Conservation (phyloP, 2,329 filamentous ascomycete species). For the Nigrospora osmanthi region DNA sequence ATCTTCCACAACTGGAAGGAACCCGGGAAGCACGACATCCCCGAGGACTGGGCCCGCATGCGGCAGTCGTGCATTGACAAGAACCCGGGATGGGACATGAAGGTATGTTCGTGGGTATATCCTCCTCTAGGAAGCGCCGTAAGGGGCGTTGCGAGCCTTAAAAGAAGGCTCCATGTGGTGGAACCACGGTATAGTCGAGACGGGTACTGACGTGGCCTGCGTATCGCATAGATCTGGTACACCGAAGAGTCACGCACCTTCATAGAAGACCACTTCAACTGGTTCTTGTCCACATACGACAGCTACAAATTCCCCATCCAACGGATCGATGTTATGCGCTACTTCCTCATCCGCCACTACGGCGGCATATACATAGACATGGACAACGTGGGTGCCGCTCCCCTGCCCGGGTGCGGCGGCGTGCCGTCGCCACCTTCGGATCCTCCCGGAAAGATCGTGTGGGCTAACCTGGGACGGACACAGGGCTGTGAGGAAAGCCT, state of each 20-base stretch:
- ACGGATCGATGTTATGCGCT: conserved; percentile 70
- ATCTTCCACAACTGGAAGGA: conserved; percentile 19
- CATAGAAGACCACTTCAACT: conserved; percentile 65
- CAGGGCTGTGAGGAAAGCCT: conserved; percentile 61
- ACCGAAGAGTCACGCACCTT: conserved; percentile 62
- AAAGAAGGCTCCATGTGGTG: too few species aligned
- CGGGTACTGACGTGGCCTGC: background rate
- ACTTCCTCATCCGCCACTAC: conserved; percentile 70
- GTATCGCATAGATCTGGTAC: conserved; percentile 59
- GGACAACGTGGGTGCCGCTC: conserved; percentile 31
- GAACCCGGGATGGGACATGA: conserved; percentile 19
- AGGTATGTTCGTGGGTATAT: conserved; percentile 9
- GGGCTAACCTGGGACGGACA: too few species aligned
- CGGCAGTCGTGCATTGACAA: conserved; percentile 13
- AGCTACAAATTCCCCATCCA: conserved; percentile 69
- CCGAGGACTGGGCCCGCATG: conserved; percentile 15
- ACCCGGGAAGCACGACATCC: conserved; percentile 11
- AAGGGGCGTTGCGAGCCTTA: too few species aligned
- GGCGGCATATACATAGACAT: conserved; percentile 78
- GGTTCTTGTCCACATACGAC: conserved; percentile 70
- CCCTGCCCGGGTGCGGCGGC: too few species aligned
- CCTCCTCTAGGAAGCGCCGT: too few species aligned
- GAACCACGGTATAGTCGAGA: too few species aligned
- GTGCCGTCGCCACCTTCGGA: too few species aligned
- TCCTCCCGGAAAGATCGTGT: too few species aligned